Evolutionary conservation across 371 early-diverging fungal species (phyloP), one percentile per base, ranked within the genome.

Genomic region (Parasitella parasitica): DNA sequence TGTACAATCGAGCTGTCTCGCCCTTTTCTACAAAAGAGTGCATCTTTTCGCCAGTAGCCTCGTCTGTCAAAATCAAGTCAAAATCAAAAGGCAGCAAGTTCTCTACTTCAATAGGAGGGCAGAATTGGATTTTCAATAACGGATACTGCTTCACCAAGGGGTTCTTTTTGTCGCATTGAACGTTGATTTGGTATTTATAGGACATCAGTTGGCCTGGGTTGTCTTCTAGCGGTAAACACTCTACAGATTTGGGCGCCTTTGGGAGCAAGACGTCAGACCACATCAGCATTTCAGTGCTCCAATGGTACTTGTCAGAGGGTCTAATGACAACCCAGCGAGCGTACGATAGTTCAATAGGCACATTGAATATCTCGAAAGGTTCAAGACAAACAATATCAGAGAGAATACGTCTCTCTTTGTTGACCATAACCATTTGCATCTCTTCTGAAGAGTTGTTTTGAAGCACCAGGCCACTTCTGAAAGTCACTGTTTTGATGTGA

Each of bases 21-120:
- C 93, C 93, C 49, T 75, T 72, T 30, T 63, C 54, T 30, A 92
- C 54, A 28, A 52, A 30, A 3, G 78, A 70, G 2, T 61, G 49
- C 9, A 63, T 43, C 8, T 65, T 69, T 51, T 82, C 76, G 57
- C 84, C 86, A 4, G 73, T 69, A 4, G 87, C 69, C 51, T 63
- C 63, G 20, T 80, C 69, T 22, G 53, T 46, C 24, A 80, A 18
- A 2, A 59, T 71, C 39, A 87, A 80, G 37, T 84, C 75, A 56
- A 92, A 70, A 51, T 86, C 81, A 67, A 84, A 90, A 0, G 96
- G 96, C 27, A 95, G 72, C n/a, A 91, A 71, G 63, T 95, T 95
- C 70, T 94, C 94, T 6, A 95, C 71, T 66, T 89, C 85, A 58
- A 94, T 71, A 11, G 95, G 94, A 6, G 94, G 81, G 20, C 86